phyloP scores from a whole-genome alignment of 163 green algal genomes.

The Chlamydomonas reinhardtii region DNA sequence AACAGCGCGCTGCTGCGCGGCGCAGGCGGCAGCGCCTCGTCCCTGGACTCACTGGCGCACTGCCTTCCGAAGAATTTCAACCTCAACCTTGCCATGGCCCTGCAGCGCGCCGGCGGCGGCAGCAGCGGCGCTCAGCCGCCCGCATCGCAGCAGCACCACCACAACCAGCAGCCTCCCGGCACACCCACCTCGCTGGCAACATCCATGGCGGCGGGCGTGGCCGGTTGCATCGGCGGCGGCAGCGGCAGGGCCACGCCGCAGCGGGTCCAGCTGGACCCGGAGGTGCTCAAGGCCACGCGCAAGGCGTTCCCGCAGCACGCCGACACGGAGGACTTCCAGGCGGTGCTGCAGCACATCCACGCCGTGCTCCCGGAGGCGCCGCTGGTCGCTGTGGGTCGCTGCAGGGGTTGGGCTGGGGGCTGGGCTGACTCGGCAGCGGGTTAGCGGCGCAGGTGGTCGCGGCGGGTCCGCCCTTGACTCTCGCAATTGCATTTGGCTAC shows the following conservation, averaged over 20 bases:
- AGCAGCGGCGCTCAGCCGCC: not conserved
- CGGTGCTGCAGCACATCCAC: constrained; percentile 36
- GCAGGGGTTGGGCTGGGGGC: no score
- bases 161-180: not conserved
- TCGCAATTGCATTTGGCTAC: no score
- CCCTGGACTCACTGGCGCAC: not conserved
- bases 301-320: constrained; percentile 50
- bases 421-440: no score
- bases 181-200: no score
- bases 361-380: not conserved
- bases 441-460: no score
- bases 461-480: no score
- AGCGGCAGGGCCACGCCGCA: no score
- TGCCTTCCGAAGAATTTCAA: not conserved
- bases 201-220: no score
- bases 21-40: not conserved
- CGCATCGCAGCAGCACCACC: not conserved
- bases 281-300: constrained; percentile 4
- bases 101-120: not conserved
- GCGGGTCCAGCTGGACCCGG: not conserved
- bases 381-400: constrained; percentile 8
- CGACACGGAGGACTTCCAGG: constrained; percentile 39
- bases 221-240: no score
- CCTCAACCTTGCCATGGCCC: no score
- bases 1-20: not conserved